Evolutionary conservation across 108 stramenopile species (phyloP), one percentile per base, ranked within the genome.

Genomic region (Cyclotella cryptica): DNA sequence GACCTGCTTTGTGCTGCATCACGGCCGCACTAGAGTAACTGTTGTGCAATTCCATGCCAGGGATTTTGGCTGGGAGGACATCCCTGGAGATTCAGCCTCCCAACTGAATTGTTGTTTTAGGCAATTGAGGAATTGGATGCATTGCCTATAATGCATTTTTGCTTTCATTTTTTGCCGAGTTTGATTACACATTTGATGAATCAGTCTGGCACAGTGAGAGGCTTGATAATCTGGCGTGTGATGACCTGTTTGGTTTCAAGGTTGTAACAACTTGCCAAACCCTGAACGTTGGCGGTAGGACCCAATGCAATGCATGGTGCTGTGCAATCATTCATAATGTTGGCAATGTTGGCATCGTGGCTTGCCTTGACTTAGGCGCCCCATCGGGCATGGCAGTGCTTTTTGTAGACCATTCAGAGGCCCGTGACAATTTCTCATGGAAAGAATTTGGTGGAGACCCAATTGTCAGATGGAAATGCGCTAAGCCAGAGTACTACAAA

Each of bases 281-380:
- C 13, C 4, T 59, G 21, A 2, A 59, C 18, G 9, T 59, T 59
- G 1, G 3, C 26, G 14, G 14, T 15, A 3, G 58, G 58, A 22
- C 58, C 58, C 21, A 59, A 27, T 15, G 58, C 58, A 28, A 59
- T 59, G 13, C 58, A 59, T 15, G 58, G 26, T 27, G 18, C 58
- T 26, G 13, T 59, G 26, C 58, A 13, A 4, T 18, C 13, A 24
- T 5, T 15, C 58, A 59, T 59, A 3, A 4, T 28, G 4, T 59
- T 59, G 27, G 58, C 26, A 4, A 22, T 14, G 24, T 28, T 9
- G 58, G 22, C 10, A 26, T 59, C 5, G 1, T 14, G 24, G 14
- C 27, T 28, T 12, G 58, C 58, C 9, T 59, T 13, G 26, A 59
- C 58, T 3, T 59, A 59, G 22, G 22, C 13, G 14, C 58, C 58